Evolutionary conservation across 1,284 basidiomycete genomes (phyloP).

Genomic region (Cronartium quercuum): DNA sequence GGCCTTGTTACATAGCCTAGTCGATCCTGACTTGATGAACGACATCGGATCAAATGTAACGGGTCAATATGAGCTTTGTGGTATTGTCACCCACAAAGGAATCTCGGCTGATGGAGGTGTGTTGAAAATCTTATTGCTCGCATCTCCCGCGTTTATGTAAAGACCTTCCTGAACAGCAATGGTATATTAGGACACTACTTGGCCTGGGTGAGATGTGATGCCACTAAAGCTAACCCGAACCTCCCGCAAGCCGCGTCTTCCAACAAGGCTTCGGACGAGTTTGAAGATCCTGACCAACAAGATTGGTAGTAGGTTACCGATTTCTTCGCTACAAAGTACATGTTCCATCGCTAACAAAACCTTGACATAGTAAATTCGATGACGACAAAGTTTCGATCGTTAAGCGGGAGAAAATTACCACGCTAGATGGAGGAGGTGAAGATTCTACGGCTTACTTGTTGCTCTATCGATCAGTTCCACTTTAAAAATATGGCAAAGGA

Average conservation of each 20-base stretch:
- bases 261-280: not conserved
- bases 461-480: slow-evolving; percentile 58
- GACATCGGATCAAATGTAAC: slow-evolving; percentile 68
- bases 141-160: not conserved
- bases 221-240: slow-evolving; percentile 35
- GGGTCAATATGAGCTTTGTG: slow-evolving; percentile 77
- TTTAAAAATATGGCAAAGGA: no score
- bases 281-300: slow-evolving; percentile 37
- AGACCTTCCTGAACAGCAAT: not conserved
- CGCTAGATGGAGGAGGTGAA: slow-evolving; percentile 73
- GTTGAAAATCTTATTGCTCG: not conserved
- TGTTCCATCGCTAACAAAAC: no score
- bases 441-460: slow-evolving; percentile 78
- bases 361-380: slow-evolving; percentile 55
- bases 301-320: slow-evolving; percentile 12
- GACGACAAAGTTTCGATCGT: slow-evolving; percentile 81
- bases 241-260: slow-evolving; percentile 18
- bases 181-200: slow-evolving; percentile 40
- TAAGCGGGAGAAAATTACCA: slow-evolving; percentile 69
- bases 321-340: no score
- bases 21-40: slow-evolving; percentile 60
- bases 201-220: slow-evolving; percentile 40
- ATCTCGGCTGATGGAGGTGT: slow-evolving; percentile 75
- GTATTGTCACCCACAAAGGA: slow-evolving; percentile 95
- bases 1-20: slow-evolving; percentile 60